Percentiles rank a stretch among this genome's conserved stretches.
These are phyloP conservation scores for Colletotrichum melonis DNA, from an alignment of 2,329 filamentous ascomycete genomes.

Conservation along the genomic window DNA sequence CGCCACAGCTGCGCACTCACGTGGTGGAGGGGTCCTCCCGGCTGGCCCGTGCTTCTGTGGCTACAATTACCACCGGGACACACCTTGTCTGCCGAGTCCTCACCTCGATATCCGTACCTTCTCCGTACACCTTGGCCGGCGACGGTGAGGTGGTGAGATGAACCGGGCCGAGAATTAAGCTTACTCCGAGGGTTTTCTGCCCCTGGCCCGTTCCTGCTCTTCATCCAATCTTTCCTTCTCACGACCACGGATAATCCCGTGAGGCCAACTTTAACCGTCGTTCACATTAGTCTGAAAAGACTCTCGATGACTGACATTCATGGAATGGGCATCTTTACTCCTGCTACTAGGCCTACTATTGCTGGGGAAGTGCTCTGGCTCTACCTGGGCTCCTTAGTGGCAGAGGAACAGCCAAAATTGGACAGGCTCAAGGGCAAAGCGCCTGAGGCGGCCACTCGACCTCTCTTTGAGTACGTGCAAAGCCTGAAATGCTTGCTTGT, in stretches of 20 bases:
- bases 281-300: background rate
- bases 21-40: background rate
- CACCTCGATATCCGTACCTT: background rate
- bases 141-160: background rate
- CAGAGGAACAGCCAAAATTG: background rate
- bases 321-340: too few relatives aligned
- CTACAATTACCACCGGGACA: background rate
- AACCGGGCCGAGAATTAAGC: background rate
- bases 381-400: background rate
- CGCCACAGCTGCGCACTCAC: slow-evolving; percentile 10
- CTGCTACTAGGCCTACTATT: too few relatives aligned
- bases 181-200: background rate
- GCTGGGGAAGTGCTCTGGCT: background rate
- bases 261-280: background rate
- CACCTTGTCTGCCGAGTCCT: background rate
- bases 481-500: background rate
- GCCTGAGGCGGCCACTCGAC: too few relatives aligned
- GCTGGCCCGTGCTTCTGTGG: background rate
- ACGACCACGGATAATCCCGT: background rate
- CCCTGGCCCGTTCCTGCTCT: background rate
- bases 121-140: too few relatives aligned
- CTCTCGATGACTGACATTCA: background rate
- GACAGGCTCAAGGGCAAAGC: background rate
- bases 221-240: background rate
- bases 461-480: background rate